phyloP scores from a whole-genome alignment of 257 asterid genomes.

The Plantago elongata region DNA sequence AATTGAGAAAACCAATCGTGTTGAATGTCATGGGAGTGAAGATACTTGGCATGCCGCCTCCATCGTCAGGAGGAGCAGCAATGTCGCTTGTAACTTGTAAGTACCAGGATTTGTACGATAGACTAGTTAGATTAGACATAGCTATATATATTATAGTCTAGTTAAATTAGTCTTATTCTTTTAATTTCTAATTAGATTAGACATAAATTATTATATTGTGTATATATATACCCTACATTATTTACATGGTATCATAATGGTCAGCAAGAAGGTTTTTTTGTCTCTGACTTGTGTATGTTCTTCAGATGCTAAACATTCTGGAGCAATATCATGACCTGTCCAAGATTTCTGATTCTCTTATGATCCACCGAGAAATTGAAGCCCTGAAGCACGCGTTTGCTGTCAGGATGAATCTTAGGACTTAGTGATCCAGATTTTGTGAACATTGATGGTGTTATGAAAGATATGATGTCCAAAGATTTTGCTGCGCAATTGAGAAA shows the following conservation, averaged over 20 bases:
- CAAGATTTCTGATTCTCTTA: constrained; percentile 29
- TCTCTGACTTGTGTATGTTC: not conserved
- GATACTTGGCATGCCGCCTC: constrained; percentile 62
- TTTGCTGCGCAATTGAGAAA: constrained; percentile 41
- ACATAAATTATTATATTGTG: no score
- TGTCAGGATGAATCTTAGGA: constrained; percentile 49
- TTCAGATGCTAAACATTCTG: constrained; percentile 59
- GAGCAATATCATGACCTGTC: constrained; percentile 34
- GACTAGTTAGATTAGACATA: no score
- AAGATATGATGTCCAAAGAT: constrained; percentile 45
- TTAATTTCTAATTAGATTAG: no score
- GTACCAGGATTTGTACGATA: constrained; percentile 12
- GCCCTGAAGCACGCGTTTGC: constrained; percentile 65
- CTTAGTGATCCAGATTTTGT: constrained; percentile 69
- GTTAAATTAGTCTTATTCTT: no score
- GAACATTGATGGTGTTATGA: constrained; percentile 20
- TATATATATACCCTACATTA: no score
- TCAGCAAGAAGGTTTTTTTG: no score
- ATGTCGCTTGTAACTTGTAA: constrained; percentile 64
- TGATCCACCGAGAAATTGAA: constrained; percentile 56
- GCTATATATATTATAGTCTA: no score
- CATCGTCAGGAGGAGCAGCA: constrained; percentile 65
- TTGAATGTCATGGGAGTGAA: constrained; percentile 39
- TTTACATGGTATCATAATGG: no score
- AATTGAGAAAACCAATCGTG: constrained; percentile 37